Base-by-base conservation (phyloP, 345 rosid genomes). In the Bruguiera gymnorhiza region DNA sequence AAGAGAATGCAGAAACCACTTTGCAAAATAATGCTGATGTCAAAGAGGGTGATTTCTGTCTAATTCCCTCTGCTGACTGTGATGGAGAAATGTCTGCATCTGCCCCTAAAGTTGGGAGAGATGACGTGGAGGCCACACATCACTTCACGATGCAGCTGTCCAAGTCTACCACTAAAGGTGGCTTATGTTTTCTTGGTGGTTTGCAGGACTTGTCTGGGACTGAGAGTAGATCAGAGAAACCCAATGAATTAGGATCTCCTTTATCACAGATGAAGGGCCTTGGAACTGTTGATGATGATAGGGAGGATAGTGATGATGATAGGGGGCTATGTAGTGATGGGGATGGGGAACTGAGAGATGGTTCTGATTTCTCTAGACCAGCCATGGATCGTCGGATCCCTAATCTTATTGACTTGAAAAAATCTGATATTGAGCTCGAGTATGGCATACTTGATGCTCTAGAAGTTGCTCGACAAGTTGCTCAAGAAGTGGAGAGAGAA, bases 401-500 rank as follows among this genome's bases (percentile, higher is more conserved):
- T 61, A 85, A 82, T 65, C 72, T 68, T 13, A 80, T 60, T 57
- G 81, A 85, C 66, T 73, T 67, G 70, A 81, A 77, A 67, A 82
- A 79, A 24, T 79, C 91, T 60, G 87, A 86, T 72, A 77, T 83
- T 67, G 89, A 81, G 34, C 76, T 74, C 21, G 99, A 95, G 53
- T 86, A 84, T 77, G 97, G 94, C 67, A 81, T 90, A 20, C 81
- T 87, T 78, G 99, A 95, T 86, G 94, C 99, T 70, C 78, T 95
- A 60, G 96, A 90, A 76, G 88, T 92, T 27, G 98, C 99, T 73
- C 87, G 94, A 65, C 87, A 85, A 75, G 92, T 95, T 60, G 99
- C 99, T 61, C 92, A 85, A 74, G 97, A 91, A 81, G 97, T 94
- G 48, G 97, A 88, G 71, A 85, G 89, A 81, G 97, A 92, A 73